Percentiles rank a stretch among this genome's conserved stretches.
Evolutionary conservation across 371 early-diverging fungal genomes (phyloP).

Genomic region (Mucor racemosus): DNA sequence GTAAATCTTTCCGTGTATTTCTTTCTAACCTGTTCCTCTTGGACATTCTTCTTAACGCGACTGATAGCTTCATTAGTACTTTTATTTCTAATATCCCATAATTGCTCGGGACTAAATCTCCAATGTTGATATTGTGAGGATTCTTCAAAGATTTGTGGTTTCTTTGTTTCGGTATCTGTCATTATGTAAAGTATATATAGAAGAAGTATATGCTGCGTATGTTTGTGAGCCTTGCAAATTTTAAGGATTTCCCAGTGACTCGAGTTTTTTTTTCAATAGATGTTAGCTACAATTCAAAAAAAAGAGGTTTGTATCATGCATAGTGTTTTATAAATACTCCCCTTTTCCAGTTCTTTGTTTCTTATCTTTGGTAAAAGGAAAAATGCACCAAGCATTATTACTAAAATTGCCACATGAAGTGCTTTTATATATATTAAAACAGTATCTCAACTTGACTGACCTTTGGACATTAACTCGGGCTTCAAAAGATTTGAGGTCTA

Average conservation of each 20-base stretch:
- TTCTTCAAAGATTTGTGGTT: constrained; percentile 46
- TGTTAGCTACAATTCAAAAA: not conserved
- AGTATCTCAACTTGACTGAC: constrained; percentile 4
- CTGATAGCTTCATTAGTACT: constrained; percentile 63
- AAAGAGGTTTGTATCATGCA: not conserved
- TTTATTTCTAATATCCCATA: constrained; percentile 65
- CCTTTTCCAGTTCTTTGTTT: not conserved
- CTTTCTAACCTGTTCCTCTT: constrained; percentile 55
- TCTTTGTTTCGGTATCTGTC: constrained; percentile 12
- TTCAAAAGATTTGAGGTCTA: constrained; percentile 4
- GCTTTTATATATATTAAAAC: constrained; percentile 1
- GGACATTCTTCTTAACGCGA: constrained; percentile 56
- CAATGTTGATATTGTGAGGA: constrained; percentile 78
- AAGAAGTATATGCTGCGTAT: not conserved
- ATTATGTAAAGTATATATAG: not conserved
- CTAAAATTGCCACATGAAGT: not conserved
- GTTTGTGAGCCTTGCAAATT: not conserved
- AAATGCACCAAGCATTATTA: not conserved
- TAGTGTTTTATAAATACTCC: not conserved
- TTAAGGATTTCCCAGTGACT: not conserved
- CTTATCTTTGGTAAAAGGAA: not conserved
- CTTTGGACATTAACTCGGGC: constrained; percentile 13
- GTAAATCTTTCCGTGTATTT: too few relatives aligned
- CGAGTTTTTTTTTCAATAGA: not conserved
- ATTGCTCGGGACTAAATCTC: constrained; percentile 65